A percentile compares a stretch with the other conserved stretches of the same genome.
Evolutionary conservation across 2,329 filamentous ascomycete genomes (phyloP).

Genomic region (Sporothrix pallida): DNA sequence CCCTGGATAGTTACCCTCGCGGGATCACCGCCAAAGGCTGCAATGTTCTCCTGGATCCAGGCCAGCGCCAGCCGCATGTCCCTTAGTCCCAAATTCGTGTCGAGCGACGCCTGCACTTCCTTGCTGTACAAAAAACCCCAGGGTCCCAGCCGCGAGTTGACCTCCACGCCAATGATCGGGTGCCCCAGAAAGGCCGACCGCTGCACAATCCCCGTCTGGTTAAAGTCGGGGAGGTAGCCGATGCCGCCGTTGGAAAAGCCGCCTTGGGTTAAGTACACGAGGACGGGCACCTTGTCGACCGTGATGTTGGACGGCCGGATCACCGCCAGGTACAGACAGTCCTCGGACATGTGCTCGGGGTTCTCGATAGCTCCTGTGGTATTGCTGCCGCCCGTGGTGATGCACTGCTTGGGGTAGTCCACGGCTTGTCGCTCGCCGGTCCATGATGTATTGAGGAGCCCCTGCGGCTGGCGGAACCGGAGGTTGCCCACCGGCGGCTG

Average conservation of each 20-base stretch:
- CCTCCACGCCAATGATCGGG: slow-evolving; percentile 53
- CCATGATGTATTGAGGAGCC: not conserved
- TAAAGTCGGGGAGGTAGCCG: slow-evolving; percentile 59
- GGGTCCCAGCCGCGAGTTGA: slow-evolving; percentile 61
- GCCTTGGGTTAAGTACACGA: slow-evolving; percentile 10
- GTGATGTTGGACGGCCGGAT: slow-evolving; percentile 49
- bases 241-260: slow-evolving; percentile 59
- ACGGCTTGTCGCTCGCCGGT: not conserved
- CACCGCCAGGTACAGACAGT: slow-evolving; percentile 60
- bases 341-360: slow-evolving; percentile 46
- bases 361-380: not conserved
- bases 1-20: slow-evolving; percentile 36
- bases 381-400: not conserved
- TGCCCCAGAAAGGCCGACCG: slow-evolving; percentile 51
- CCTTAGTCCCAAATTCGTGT: slow-evolving; percentile 54
- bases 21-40: slow-evolving; percentile 38
- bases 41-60: slow-evolving; percentile 39
- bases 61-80: slow-evolving; percentile 51
- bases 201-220: slow-evolving; percentile 62
- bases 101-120: slow-evolving; percentile 59
- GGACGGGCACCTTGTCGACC: slow-evolving; percentile 9
- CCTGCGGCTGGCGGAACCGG: slow-evolving; percentile 5
- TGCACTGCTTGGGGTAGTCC: slow-evolving; percentile 20
- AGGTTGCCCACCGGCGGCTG: slow-evolving; percentile 9
- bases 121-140: slow-evolving; percentile 47